Conservation (phyloP, 805 yeast genomes). For the Candida cerambycidarum region DNA sequence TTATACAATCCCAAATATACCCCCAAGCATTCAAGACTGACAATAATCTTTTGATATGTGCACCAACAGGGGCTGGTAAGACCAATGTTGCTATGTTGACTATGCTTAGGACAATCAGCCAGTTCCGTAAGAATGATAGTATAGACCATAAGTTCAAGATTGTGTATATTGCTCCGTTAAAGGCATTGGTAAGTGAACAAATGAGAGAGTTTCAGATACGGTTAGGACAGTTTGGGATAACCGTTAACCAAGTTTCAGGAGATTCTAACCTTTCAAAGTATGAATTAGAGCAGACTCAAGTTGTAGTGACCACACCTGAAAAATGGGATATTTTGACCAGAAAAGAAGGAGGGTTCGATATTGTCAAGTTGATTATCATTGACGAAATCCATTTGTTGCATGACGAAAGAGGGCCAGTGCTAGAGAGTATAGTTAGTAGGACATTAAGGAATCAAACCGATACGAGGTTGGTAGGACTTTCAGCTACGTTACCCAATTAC, state of each 20-base stretch:
- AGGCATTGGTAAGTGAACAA: slow-evolving; percentile 94
- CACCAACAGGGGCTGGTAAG: slow-evolving; percentile 99
- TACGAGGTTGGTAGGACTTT: slow-evolving; percentile 74
- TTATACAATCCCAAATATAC: slow-evolving; percentile 79
- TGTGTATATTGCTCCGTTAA: slow-evolving; percentile 89
- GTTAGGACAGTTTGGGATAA: slow-evolving; percentile 58
- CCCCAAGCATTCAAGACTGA: slow-evolving; percentile 76
- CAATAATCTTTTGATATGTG: slow-evolving; percentile 78
- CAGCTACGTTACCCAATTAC: slow-evolving; percentile 92
- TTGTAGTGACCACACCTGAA: slow-evolving; percentile 92
- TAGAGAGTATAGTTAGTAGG: slow-evolving; percentile 85
- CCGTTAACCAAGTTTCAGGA: slow-evolving; percentile 87
- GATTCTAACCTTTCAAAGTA: slow-evolving; percentile 75
- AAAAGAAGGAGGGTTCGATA: slow-evolving; percentile 58
- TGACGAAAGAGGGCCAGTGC: slow-evolving; percentile 93
- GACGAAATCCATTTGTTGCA: slow-evolving; percentile 94
- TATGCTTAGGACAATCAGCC: slow-evolving; percentile 59
- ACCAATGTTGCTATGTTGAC: slow-evolving; percentile 94
- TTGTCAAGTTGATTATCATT: slow-evolving; percentile 71
- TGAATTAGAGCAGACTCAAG: slow-evolving; percentile 75
- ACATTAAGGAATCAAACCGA: slow-evolving; percentile 49
- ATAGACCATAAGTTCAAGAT: slow-evolving; percentile 64
- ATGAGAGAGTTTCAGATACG: slow-evolving; percentile 81
- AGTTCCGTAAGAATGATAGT: slow-evolving; percentile 51
- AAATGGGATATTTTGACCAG: slow-evolving; percentile 97